phyloP scores from a whole-genome alignment of 495 filamentous ascomycete genomes.

The Tricharina praecox region DNA sequence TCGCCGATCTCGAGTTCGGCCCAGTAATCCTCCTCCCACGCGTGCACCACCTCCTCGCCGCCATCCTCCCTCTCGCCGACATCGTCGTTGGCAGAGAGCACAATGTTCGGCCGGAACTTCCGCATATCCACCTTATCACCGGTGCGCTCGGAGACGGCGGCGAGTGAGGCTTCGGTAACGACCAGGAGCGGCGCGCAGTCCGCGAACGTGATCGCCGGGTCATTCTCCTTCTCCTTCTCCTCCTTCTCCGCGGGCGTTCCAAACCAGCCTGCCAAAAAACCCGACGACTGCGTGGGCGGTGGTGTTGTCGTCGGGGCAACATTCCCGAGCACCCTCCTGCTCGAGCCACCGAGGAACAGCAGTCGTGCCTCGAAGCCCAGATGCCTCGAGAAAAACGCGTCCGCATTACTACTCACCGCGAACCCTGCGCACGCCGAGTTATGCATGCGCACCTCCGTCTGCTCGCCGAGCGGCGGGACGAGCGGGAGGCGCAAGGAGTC shows the following conservation, averaged over 20 bases:
- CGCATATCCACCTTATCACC: constrained; percentile 44
- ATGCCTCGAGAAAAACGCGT: constrained; percentile 14
- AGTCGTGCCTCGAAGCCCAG: constrained; percentile 11
- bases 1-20: constrained; percentile 37
- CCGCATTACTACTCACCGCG: constrained; percentile 9
- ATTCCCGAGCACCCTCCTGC: constrained; percentile 13
- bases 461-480: not conserved
- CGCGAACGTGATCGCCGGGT: constrained; percentile 48
- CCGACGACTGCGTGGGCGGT: not conserved
- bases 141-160: constrained; percentile 41
- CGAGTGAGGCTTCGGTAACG: constrained; percentile 50
- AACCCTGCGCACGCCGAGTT: constrained; percentile 10
- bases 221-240: constrained; percentile 12
- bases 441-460: constrained; percentile 10
- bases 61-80: too few species aligned
- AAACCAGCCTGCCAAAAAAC: not conserved
- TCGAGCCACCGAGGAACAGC: constrained; percentile 14
- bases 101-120: constrained; percentile 76
- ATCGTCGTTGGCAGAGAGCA: constrained; percentile 37
- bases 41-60: constrained; percentile 27
- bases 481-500: constrained; percentile 9
- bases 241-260: not conserved
- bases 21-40: constrained; percentile 85
- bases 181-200: constrained; percentile 67
- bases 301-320: constrained; percentile 1